Evolutionary conservation across 2,329 filamentous ascomycete species (phyloP).

Genomic region (Epichloe sp.): DNA sequence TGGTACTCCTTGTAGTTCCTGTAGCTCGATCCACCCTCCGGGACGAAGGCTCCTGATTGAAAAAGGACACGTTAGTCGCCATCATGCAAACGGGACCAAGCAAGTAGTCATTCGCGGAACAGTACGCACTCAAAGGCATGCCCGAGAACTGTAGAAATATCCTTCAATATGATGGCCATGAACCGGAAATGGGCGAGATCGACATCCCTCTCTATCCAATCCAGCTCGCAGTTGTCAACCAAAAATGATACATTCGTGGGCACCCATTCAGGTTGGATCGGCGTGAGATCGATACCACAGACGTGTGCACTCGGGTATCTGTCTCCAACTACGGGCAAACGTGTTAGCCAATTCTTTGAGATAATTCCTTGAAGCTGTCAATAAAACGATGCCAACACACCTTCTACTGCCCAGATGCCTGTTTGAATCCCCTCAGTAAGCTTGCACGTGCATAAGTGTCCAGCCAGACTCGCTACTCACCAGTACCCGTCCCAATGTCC

Average conservation of each 20-base stretch:
- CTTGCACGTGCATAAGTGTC: not conserved
- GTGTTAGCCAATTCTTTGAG: not conserved
- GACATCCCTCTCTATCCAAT: slow-evolving; percentile 14
- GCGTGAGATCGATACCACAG: slow-evolving; percentile 25
- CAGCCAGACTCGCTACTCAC: slow-evolving; percentile 1
- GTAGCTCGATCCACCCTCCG: slow-evolving; percentile 31
- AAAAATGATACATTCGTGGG: slow-evolving; percentile 27
- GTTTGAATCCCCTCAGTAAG: not conserved
- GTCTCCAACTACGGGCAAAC: slow-evolving; percentile 8
- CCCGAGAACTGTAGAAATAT: slow-evolving; percentile 8
- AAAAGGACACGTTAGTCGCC: not conserved
- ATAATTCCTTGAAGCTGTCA: not conserved
- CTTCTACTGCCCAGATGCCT: slow-evolving; percentile 9
- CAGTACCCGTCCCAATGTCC: slow-evolving; percentile 25
- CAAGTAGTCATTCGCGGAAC: not conserved
- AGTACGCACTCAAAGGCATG: slow-evolving; percentile 11
- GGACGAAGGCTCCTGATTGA: slow-evolving; percentile 18
- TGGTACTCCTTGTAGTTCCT: slow-evolving; percentile 22
- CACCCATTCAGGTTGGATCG: slow-evolving; percentile 27
- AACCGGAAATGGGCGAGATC: slow-evolving; percentile 20
- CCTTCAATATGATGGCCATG: slow-evolving; percentile 9
- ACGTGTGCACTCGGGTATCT: slow-evolving; percentile 23
- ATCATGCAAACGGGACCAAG: not conserved
- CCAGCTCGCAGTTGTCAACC: slow-evolving; percentile 21
- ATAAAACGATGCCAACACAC: not conserved